phyloP scores from a whole-genome alignment of 352 stramenopile genomes.

The Globisporangium nagaii region DNA sequence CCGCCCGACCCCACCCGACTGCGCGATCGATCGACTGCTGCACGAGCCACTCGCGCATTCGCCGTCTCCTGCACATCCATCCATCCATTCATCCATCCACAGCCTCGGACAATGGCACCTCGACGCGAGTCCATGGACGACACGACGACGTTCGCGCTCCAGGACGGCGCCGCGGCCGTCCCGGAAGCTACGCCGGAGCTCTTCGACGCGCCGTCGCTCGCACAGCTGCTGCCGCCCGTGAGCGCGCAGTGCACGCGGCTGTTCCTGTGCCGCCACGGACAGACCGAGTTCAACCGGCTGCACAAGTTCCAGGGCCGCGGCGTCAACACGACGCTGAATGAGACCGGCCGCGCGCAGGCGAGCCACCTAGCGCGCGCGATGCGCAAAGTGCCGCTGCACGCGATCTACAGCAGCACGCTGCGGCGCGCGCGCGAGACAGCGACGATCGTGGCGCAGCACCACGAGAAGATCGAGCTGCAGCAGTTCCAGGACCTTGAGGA shows the following conservation, averaged over 20 bases:
- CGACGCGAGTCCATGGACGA: conserved; percentile 16
- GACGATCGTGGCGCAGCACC: conserved; percentile 35
- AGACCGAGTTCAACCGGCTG: conserved; percentile 73
- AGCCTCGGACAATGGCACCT: conserved; percentile 1
- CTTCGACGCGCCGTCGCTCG: conserved; percentile 13
- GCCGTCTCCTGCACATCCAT: not conserved
- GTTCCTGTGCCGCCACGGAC: conserved; percentile 73
- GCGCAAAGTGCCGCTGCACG: conserved; percentile 57
- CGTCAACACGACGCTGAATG: conserved; percentile 71
- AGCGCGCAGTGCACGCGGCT: conserved; percentile 45
- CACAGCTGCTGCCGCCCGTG: conserved; percentile 54
- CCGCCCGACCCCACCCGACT: not conserved
- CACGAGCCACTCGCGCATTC: not conserved
- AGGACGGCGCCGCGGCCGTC: not conserved
- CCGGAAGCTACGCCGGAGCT: no score
- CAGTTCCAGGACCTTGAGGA: conserved; percentile 69
- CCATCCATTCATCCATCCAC: not conserved
- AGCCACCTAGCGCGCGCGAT: conserved; percentile 53
- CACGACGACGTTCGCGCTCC: not conserved
- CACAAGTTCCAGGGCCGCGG: conserved; percentile 74
- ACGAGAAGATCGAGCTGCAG: conserved; percentile 52
- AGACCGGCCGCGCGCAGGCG: conserved; percentile 48
- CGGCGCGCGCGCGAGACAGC: conserved; percentile 10
- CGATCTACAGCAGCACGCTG: conserved; percentile 58
- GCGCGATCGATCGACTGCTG: no score